Evolutionary conservation across 2,329 filamentous ascomycete species (phyloP), one percentile per base, ranked within the genome.

Genomic region (Exophiala dermatitidis): DNA sequence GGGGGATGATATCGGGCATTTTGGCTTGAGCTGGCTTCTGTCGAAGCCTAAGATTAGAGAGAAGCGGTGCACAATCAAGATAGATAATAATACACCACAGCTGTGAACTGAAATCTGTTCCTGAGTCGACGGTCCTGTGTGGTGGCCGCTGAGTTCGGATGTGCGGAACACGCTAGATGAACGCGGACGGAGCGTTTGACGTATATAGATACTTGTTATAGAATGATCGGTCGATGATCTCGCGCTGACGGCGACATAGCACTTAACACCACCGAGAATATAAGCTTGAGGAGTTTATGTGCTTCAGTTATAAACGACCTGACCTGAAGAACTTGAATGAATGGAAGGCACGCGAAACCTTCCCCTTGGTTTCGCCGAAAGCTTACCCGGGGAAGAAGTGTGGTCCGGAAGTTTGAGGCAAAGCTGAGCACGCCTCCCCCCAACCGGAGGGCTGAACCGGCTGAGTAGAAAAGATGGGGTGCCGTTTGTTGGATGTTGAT

Each of bases 1-100:
- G 47, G 4, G 60, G 58, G 46, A 57, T 54, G 34, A 50, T 59
- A 33, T 33, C 28, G 26, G 50, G 37, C 56, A 58, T 58, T 10
- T 37, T 50, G 31, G 52, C 12, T 29, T 10, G 19, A 29, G 28
- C 10, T 33, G 34, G 28, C 12, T 36, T 41, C 2, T 9, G 38
- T 28, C 38, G 4, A 41, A 41, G 3, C 4, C 38, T 10, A 5
- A 19, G 19, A 19, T 19, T 19, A 19, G 19, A 19, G 19, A 19
- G 19, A 19, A 19, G 19, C 19, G 19, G 19, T 19, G 19, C 19
- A 19, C 19, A 19, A 19, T 19, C 19, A 19, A 19, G 19, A 19
- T 19, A 19, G 19, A 19, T 19, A 19, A 19, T 19, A 19, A 19
- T 19, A 19, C 19, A 19, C 19, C 19, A 19, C 19, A 19, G 19